A percentile compares a stretch with the other conserved stretches of the same genome.
Conservation (phyloP, 2,329 filamentous ascomycete species). For the Myriosclerotinia duriaeana region DNA sequence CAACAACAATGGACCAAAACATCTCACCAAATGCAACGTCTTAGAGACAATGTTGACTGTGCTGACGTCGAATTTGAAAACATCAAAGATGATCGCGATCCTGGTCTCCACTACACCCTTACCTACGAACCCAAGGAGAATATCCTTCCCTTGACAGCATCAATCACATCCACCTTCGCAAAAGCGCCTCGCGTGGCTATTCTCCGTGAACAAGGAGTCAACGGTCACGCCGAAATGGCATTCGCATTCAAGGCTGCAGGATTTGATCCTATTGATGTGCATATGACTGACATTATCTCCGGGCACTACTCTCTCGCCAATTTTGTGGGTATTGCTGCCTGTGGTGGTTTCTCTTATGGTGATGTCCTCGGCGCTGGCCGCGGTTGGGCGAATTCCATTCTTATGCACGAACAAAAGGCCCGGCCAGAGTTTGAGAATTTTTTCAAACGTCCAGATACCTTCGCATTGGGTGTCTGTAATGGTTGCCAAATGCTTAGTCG, state of each 20-base stretch:
- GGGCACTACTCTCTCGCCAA: constrained; percentile 71
- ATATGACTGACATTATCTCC: constrained; percentile 90
- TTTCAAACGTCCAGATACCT: constrained; percentile 86
- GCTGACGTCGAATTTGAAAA: constrained; percentile 79
- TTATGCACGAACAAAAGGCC: constrained; percentile 72
- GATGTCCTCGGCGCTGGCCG: constrained; percentile 86
- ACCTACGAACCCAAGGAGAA: constrained; percentile 75
- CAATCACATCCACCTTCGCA: constrained; percentile 53
- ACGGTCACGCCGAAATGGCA: constrained; percentile 96
- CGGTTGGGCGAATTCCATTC: constrained; percentile 92
- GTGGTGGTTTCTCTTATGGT: constrained; percentile 94
- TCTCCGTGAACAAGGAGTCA: constrained; percentile 91
- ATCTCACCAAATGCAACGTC: constrained; percentile 85
- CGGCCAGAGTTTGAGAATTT: constrained; percentile 78
- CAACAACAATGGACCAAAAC: constrained; percentile 89
- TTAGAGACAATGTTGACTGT: constrained; percentile 83
- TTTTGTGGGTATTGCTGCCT: constrained; percentile 89
- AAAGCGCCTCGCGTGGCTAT: constrained; percentile 78
- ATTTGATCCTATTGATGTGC: constrained; percentile 88
- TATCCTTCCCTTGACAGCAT: constrained; percentile 63
- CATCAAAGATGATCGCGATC: constrained; percentile 72
- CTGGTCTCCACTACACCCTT: constrained; percentile 81
- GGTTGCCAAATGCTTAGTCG: constrained; percentile 93
- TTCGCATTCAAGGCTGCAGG: constrained; percentile 91
- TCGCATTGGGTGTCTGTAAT: constrained; percentile 92